Conservation (phyloP, 2,329 filamentous ascomycete species). For the Dryadomyces quercus-mongolicae region DNA sequence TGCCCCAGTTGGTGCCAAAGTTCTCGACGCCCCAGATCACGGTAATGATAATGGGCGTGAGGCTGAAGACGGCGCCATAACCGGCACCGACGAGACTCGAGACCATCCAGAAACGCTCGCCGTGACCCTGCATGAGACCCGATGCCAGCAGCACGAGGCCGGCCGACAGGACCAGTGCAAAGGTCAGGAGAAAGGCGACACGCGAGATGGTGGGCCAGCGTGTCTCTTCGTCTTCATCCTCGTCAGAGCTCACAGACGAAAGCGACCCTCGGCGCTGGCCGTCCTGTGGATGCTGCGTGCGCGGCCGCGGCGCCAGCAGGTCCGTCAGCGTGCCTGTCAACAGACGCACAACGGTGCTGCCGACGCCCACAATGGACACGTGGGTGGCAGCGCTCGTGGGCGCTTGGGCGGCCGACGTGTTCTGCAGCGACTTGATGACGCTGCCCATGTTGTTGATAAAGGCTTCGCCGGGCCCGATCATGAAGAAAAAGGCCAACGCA, state of each 20-base stretch:
- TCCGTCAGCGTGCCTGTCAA: conserved; percentile 82
- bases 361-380: conserved; percentile 82
- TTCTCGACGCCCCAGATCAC: conserved; percentile 98
- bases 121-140: conserved; percentile 60
- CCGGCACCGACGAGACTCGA: conserved; percentile 78
- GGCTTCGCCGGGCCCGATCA: conserved; percentile 89
- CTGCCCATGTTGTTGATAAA: conserved; percentile 98
- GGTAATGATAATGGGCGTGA: conserved; percentile 86
- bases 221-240: conserved; percentile 8
- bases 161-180: conserved; percentile 59
- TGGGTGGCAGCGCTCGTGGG: conserved; percentile 67
- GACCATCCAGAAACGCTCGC: conserved; percentile 72
- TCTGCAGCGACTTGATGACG: conserved; percentile 73
- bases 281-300: conserved; percentile 44
- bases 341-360: conserved; percentile 83
- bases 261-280: conserved; percentile 8
- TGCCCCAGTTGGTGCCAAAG: conserved; percentile 96
- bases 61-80: conserved; percentile 82
- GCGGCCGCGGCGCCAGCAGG: conserved; percentile 60
- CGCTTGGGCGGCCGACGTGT: conserved; percentile 27
- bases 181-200: conserved; percentile 65
- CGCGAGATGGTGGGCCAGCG: conserved; percentile 48
- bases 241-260: conserved; percentile 9
- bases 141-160: conserved; percentile 71
- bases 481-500: conserved; percentile 79